These are phyloP conservation scores for Cryptococcus wingfieldii DNA, from an alignment of 1,284 basidiomycete species.

Conservation along the genomic window DNA sequence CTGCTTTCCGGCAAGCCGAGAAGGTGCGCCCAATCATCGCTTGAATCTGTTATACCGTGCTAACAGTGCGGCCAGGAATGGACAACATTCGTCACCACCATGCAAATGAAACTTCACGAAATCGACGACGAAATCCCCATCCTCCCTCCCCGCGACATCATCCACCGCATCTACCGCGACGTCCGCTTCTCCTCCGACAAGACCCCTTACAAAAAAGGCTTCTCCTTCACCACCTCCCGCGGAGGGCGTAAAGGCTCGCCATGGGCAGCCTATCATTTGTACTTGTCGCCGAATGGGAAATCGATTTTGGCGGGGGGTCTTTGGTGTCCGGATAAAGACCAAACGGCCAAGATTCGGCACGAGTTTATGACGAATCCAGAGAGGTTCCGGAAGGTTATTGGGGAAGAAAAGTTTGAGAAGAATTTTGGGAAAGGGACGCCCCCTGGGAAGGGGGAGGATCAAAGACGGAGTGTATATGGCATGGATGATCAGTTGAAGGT, in stretches of 20 bases:
- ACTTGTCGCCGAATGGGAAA: constrained; percentile 61
- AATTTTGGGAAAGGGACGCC: constrained; percentile 68
- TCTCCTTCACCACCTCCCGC: constrained; percentile 49
- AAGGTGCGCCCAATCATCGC: constrained; percentile 43
- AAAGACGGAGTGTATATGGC: constrained; percentile 70
- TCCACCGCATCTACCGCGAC: constrained; percentile 58
- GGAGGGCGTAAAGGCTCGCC: constrained; percentile 43
- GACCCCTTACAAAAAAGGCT: constrained; percentile 80
- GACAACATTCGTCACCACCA: constrained; percentile 70
- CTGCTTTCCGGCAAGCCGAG: constrained; percentile 73
- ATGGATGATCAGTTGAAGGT: constrained; percentile 74
- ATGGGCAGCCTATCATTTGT: constrained; percentile 46
- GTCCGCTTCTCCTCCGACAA: constrained; percentile 67
- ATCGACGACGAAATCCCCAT: constrained; percentile 75
- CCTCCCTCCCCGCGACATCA: constrained; percentile 78
- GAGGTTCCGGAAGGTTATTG: constrained; percentile 64
- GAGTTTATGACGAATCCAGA: constrained; percentile 62
- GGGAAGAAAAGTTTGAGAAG: constrained; percentile 61
- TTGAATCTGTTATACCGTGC: background rate
- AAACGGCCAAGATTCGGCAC: constrained; percentile 66
- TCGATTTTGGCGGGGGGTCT: constrained; percentile 72
- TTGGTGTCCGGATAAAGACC: constrained; percentile 78
- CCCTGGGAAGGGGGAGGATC: constrained; percentile 55
- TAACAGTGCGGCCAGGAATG: constrained; percentile 57
- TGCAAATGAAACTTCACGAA: constrained; percentile 62